Conservation (phyloP, 2,329 filamentous ascomycete genomes). For the Rhinocladiella similis region DNA sequence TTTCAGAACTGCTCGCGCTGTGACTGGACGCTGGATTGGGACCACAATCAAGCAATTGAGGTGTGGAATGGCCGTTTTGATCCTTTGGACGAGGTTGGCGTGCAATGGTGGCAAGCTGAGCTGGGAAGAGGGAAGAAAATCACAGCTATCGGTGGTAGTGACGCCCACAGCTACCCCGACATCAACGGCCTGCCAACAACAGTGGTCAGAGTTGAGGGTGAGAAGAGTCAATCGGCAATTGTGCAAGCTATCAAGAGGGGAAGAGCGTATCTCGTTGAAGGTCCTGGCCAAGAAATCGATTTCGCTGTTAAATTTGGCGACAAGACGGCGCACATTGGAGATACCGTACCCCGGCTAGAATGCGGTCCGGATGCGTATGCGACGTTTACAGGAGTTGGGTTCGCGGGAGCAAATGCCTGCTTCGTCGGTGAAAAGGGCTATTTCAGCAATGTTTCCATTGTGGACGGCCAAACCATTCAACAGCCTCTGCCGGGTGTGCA, state of each 20-base stretch:
- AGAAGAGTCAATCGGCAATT: slow-evolving; percentile 23
- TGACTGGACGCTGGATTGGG: slow-evolving; percentile 28
- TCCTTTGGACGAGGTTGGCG: slow-evolving; percentile 18
- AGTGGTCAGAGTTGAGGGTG: slow-evolving; percentile 18
- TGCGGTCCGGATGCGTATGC: background rate
- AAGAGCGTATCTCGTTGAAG: slow-evolving; percentile 25
- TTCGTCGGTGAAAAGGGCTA: slow-evolving; percentile 24
- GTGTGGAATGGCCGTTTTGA: slow-evolving; percentile 27
- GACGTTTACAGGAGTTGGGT: slow-evolving; percentile 9
- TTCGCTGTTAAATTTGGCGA: slow-evolving; percentile 15
- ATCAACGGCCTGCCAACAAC: slow-evolving; percentile 27
- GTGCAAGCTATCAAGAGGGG: slow-evolving; percentile 21
- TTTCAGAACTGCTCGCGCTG: slow-evolving; percentile 25
- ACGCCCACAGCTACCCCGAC: slow-evolving; percentile 23
- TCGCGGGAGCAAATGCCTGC: slow-evolving; percentile 14
- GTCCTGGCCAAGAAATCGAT: slow-evolving; percentile 22
- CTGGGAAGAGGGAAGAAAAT: slow-evolving; percentile 22
- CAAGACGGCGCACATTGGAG: slow-evolving; percentile 9
- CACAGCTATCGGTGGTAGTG: slow-evolving; percentile 26
- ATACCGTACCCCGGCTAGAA: background rate
- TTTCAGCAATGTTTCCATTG: slow-evolving; percentile 18
- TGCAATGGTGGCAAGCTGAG: slow-evolving; percentile 26
- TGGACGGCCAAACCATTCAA: slow-evolving; percentile 7
- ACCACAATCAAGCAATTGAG: slow-evolving; percentile 28
- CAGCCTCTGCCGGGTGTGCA: background rate